These are phyloP conservation scores for Blastocystis sp. DNA, from an alignment of 352 stramenopile genomes.

Conservation along the genomic window DNA sequence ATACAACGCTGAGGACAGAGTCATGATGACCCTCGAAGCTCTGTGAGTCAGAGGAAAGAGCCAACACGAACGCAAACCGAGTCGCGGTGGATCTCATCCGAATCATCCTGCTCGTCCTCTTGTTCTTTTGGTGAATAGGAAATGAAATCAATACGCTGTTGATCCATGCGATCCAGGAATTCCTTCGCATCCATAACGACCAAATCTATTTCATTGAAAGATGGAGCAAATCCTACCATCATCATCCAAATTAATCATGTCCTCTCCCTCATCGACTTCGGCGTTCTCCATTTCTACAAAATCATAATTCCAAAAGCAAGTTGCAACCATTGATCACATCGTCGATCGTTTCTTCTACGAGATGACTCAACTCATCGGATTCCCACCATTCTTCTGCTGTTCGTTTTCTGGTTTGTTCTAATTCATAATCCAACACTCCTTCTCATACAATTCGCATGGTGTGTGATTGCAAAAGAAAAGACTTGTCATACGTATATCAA, in stretches of 20 bases:
- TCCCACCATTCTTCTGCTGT: not conserved
- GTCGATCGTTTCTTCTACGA: conserved; percentile 3
- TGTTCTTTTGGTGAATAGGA: not conserved
- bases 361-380: not conserved
- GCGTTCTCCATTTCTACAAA: conserved; percentile 27
- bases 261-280: conserved; percentile 11
- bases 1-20: conserved; percentile 31
- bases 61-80: conserved; percentile 1
- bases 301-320: not conserved
- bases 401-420: conserved; percentile 6
- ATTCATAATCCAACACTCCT: not conserved
- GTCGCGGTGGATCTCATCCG: conserved; percentile 7
- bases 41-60: not conserved
- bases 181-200: conserved; percentile 45
- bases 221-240: not conserved
- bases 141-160: not conserved
- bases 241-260: conserved; percentile 37
- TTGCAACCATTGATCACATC: conserved; percentile 12
- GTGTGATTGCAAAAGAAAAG: not conserved
- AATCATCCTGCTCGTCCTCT: not conserved
- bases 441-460: conserved; percentile 5
- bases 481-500: conserved; percentile 1
- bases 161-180: conserved; percentile 22
- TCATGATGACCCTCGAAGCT: conserved; percentile 42
- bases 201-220: conserved; percentile 18